Percentiles rank a stretch among this genome's conserved stretches.
phyloP scores from a whole-genome alignment of 2,329 filamentous ascomycete species.

The Mycosphaerella sp. region DNA sequence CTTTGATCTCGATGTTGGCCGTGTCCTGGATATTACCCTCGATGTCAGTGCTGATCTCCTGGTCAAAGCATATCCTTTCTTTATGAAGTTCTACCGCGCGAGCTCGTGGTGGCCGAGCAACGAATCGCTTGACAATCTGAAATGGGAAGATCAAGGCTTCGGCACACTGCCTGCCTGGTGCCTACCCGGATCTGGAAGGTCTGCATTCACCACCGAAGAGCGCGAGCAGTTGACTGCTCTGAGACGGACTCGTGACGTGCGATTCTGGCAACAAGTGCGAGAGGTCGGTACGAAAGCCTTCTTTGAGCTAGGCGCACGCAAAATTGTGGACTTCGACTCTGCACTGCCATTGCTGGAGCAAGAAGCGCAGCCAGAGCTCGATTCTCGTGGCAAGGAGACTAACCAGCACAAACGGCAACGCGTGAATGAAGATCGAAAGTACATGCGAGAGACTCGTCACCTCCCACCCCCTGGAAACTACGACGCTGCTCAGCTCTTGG shows the following conservation, averaged over 20 bases:
- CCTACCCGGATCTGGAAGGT: constrained; percentile 60
- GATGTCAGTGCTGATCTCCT: constrained; percentile 92
- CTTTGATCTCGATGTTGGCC: constrained; percentile 92
- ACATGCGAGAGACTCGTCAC: constrained; percentile 75
- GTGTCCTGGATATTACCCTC: constrained; percentile 87
- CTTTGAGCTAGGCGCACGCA: constrained; percentile 76
- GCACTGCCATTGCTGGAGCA: constrained; percentile 27
- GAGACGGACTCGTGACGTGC: constrained; percentile 59
- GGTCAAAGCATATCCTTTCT: constrained; percentile 88
- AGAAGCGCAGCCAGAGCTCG: constrained; percentile 28
- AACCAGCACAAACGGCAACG: constrained; percentile 39
- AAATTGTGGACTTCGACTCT: constrained; percentile 53
- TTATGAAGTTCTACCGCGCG: constrained; percentile 81
- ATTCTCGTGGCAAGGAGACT: constrained; percentile 35
- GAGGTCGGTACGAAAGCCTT: constrained; percentile 74
- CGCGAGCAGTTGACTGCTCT: constrained; percentile 51
- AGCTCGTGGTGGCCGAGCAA: constrained; percentile 95
- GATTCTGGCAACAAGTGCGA: constrained; percentile 77
- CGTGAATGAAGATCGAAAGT: constrained; percentile 56
- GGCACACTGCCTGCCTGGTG: constrained; percentile 81
- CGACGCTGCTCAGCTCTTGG: neutral
- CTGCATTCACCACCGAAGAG: constrained; percentile 62
- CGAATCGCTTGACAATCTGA: constrained; percentile 47
- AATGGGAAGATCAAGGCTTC: constrained; percentile 45
- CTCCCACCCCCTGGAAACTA: constrained; percentile 54